A percentile compares a stretch with the other conserved stretches of the same genome.
Conservation (phyloP, 2,329 filamentous ascomycete species). For the Akanthomyces dipterigenus region DNA sequence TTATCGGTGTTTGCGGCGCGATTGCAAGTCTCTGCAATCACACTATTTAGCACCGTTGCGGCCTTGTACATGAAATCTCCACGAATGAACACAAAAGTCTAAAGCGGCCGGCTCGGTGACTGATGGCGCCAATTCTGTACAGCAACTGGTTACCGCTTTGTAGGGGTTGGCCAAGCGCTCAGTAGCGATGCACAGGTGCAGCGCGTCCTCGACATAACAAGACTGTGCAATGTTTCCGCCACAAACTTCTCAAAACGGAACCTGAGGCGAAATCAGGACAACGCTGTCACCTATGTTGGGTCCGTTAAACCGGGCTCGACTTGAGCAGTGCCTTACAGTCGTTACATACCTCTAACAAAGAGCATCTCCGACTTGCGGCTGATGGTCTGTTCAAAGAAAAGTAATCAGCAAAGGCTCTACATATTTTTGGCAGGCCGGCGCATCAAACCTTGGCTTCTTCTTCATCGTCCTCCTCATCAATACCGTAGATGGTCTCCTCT, state of each 20-base stretch:
- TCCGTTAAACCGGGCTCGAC: conserved; percentile 19
- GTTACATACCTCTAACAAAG: conserved; percentile 80
- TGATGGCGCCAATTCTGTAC: no score
- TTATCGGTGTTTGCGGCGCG: background rate
- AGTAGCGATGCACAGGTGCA: background rate
- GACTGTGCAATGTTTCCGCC: background rate
- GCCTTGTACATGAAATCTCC: background rate
- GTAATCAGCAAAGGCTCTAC: background rate
- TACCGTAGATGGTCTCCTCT: conserved; percentile 91
- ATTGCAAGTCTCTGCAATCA: background rate
- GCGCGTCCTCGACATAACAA: background rate
- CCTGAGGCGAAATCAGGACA: conserved; percentile 62
- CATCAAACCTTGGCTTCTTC: conserved; percentile 63
- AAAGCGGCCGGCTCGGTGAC: background rate
- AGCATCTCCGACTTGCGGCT: conserved; percentile 99
- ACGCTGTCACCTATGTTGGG: conserved; percentile 57
- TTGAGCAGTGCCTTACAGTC: background rate
- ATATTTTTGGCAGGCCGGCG: background rate
- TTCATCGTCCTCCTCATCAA: conserved; percentile 81
- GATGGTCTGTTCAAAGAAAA: conserved; percentile 56
- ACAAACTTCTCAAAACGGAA: conserved; percentile 28
- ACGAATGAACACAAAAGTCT: background rate
- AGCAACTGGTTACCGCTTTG: background rate
- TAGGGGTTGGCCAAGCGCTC: background rate
- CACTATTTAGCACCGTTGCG: background rate